Conservation (phyloP, 1,284 basidiomycete genomes). For the Somion occarium region DNA sequence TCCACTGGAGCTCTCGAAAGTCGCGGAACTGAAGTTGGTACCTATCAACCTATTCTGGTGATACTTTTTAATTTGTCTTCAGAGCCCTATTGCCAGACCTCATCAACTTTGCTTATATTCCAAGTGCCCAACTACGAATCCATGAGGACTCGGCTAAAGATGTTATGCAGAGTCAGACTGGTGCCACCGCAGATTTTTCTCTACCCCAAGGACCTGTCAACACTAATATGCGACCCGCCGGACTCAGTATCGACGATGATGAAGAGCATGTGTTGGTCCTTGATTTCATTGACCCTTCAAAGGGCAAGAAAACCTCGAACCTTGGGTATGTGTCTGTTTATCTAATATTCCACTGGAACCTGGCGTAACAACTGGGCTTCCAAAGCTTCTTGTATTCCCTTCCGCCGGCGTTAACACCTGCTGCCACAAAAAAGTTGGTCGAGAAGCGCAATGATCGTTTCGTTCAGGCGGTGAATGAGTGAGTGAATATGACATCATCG, state of each 20-base stretch:
- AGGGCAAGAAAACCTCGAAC: slow-evolving; percentile 32
- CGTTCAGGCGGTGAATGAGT: slow-evolving; percentile 70
- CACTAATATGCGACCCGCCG: background rate
- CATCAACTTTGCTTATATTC: slow-evolving; percentile 81
- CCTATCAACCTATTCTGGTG: slow-evolving; percentile 2
- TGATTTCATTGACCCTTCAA: slow-evolving; percentile 62
- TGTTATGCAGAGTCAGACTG: slow-evolving; percentile 16
- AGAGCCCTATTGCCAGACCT: slow-evolving; percentile 80
- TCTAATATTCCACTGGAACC: background rate
- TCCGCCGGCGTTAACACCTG: slow-evolving; percentile 49
- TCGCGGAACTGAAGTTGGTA: slow-evolving; percentile 84
- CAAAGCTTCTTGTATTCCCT: slow-evolving; percentile 37
- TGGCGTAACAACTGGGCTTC: background rate
- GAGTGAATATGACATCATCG: no score
- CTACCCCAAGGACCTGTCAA: slow-evolving; percentile 11
- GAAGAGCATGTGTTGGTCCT: slow-evolving; percentile 71
- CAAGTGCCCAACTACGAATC: slow-evolving; percentile 58
- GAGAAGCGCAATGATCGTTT: slow-evolving; percentile 71
- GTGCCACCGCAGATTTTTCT: slow-evolving; percentile 36
- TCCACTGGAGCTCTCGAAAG: slow-evolving; percentile 71
- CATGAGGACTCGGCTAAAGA: slow-evolving; percentile 35
- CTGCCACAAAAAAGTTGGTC: slow-evolving; percentile 65
- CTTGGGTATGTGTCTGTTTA: slow-evolving; percentile 20
- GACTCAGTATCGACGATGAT: slow-evolving; percentile 23
- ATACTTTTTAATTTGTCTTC: background rate